phyloP scores from a whole-genome alignment of 176 grass and related monocot genomes.

The Cenchrus americanus region DNA sequence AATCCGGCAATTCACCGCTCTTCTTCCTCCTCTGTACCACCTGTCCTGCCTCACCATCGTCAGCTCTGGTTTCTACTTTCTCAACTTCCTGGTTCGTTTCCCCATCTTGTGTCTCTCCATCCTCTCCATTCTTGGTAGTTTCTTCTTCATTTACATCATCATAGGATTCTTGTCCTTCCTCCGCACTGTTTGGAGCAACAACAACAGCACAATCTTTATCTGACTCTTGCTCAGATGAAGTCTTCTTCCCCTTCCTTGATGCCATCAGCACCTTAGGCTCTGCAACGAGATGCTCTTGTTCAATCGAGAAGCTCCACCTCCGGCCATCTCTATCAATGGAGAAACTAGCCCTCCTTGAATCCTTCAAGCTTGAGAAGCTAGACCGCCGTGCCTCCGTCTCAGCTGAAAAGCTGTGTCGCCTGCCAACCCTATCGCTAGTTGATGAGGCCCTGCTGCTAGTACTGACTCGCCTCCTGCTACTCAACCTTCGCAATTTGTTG shows the following conservation, averaged over 20 bases:
- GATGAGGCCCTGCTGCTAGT: slow-evolving; percentile 48
- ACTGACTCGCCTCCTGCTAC: slow-evolving; percentile 55
- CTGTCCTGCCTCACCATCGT: slow-evolving; percentile 31
- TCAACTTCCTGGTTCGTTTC: slow-evolving; percentile 20
- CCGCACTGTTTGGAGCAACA: slow-evolving; percentile 48
- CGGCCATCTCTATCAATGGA: slow-evolving; percentile 75
- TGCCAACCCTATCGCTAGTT: slow-evolving; percentile 52
- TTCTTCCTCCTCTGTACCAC: slow-evolving; percentile 61
- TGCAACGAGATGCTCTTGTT: slow-evolving; percentile 78
- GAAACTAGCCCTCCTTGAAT: slow-evolving; percentile 82
- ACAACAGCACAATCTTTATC: slow-evolving; percentile 42
- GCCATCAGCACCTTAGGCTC: slow-evolving; percentile 66
- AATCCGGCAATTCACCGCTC: slow-evolving; percentile 76
- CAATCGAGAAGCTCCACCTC: slow-evolving; percentile 91
- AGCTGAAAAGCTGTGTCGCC: slow-evolving; percentile 85
- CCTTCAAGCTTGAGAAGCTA: slow-evolving; percentile 73
- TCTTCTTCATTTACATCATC: slow-evolving; percentile 50
- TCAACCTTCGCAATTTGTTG: slow-evolving; percentile 60
- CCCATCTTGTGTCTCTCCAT: slow-evolving; percentile 34
- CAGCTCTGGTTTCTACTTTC: slow-evolving; percentile 35
- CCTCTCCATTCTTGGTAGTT: slow-evolving; percentile 35
- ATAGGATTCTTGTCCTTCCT: slow-evolving; percentile 45
- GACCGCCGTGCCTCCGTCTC: slow-evolving; percentile 64
- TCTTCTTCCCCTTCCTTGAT: slow-evolving; percentile 59
- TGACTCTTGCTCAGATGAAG: slow-evolving; percentile 50